Base-by-base conservation (phyloP, 495 filamentous ascomycete genomes). In the Aspergillus avenaceus region DNA sequence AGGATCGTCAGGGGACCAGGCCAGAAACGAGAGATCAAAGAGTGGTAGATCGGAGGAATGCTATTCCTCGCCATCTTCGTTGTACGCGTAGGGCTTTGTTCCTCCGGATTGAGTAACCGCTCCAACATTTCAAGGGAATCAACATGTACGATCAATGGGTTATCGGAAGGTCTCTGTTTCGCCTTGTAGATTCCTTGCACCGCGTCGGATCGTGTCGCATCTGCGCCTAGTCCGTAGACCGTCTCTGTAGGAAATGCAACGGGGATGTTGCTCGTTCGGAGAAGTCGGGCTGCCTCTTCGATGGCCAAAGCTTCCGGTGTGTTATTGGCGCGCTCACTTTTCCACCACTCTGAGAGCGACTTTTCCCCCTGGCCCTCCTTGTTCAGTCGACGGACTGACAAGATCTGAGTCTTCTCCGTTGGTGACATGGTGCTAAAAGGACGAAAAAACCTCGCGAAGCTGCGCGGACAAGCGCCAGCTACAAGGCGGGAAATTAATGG, bases 211-310 rank as follows among this genome's bases (percentile, higher is more conserved):
- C 87, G 80, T 24, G 91, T 97, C 5, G 93, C 95, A 73, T 97
- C 93, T 16, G 92, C 93, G 41, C 91, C 93, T 12, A 99, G 77
- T 2, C 93, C 93, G 66, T 99, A 99, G 8, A 99, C 93, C 5
- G 93, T 99, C 70, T 99, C 93, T 0, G 95, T 99, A 5, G 93
- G 95, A 63, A 99, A 99, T 8, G 89, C 95, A 34, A 99, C 88
- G 14, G 91, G 91, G 22, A 79, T 72, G 63, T 86, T 75, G 50
- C 79, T 81, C 24, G 72, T 74, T 24, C 69, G 81, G 27, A 95
- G 75, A 50, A 79, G 71, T 9, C 72, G 43, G 11, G 84, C 87
- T 5, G 87, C 87, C 54, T 72, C 70, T 41, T 64, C 62, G 31
- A 76, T 68, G 13, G 64, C 69, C 14, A 60, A 55, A 5, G 66